These are phyloP conservation scores for Aurifilum marmelostoma DNA, from an alignment of 2,329 filamentous ascomycete genomes.

Conservation along the genomic window DNA sequence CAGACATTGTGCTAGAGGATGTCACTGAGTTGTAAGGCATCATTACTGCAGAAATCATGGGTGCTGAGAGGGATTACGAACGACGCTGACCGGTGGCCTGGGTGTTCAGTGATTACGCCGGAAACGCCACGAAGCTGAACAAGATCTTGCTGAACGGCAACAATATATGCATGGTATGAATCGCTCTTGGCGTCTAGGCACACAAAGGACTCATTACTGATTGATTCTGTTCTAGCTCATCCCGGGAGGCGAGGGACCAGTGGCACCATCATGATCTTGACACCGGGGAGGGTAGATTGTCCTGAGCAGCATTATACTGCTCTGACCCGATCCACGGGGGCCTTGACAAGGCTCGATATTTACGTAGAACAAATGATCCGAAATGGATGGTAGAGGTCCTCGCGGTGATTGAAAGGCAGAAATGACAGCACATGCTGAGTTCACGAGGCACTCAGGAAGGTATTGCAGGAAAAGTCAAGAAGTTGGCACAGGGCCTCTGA, in stretches of 20 bases:
- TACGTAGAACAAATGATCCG: not conserved
- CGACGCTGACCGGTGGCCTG: conserved; percentile 32
- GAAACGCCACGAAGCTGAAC: conserved; percentile 82
- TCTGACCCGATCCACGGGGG: not conserved
- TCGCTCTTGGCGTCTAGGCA: not conserved
- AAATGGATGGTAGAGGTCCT: not conserved
- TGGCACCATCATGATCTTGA: conserved; percentile 36
- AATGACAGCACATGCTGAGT: not conserved
- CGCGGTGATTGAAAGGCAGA: not conserved
- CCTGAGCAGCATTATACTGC: not conserved
- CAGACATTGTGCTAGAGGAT: conserved; percentile 98
- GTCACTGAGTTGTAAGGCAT: conserved; percentile 87
- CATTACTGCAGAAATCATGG: not conserved
- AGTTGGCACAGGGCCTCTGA: not conserved
- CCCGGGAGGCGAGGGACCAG: conserved; percentile 75
- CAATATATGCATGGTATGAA: conserved; percentile 95
- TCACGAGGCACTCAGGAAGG: not conserved
- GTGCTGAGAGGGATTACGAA: not conserved
- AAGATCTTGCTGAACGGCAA: conserved; percentile 98
- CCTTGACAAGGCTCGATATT: not conserved
- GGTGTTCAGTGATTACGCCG: conserved; percentile 77
- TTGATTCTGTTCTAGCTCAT: conserved; percentile 61
- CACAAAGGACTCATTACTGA: not conserved
- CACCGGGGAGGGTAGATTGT: not conserved
- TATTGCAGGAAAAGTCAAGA: not conserved